Conservation (phyloP, 106 monocot species). For the Narthecium ossifragum region DNA sequence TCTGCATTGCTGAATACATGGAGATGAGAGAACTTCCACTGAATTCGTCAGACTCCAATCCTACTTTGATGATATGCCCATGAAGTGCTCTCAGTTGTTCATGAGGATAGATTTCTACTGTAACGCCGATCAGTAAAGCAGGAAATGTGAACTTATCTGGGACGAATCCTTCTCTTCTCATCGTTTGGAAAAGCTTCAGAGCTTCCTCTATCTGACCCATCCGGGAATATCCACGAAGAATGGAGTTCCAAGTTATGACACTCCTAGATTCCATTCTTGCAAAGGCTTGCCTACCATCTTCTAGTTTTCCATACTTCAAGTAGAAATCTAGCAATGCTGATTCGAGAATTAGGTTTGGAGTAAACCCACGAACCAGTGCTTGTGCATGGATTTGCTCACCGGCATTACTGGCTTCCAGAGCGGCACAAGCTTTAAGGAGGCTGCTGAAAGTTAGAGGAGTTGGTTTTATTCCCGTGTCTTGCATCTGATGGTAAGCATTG, state of each 20-base stretch:
- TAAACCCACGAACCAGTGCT: not conserved
- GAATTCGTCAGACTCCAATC: conserved; percentile 6
- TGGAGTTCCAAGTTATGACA: conserved; percentile 20
- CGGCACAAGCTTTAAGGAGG: conserved; percentile 19
- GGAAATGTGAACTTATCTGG: conserved; percentile 29
- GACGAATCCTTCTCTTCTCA: conserved; percentile 11
- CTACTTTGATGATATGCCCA: conserved; percentile 14
- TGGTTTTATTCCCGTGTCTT: not conserved
- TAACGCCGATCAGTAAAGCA: conserved; percentile 14
- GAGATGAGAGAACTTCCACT: conserved; percentile 18
- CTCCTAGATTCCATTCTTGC: conserved; percentile 17
- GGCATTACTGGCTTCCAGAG: not conserved
- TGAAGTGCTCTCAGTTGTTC: conserved; percentile 16
- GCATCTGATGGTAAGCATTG: conserved; percentile 12
- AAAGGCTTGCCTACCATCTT: conserved; percentile 6
- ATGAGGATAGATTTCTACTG: not conserved
- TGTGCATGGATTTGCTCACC: conserved; percentile 15
- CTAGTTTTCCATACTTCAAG: conserved; percentile 5
- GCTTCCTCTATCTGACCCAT: conserved; percentile 16
- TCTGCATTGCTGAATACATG: conserved; percentile 8
- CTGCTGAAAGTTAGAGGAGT: conserved; percentile 30
- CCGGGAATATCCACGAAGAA: conserved; percentile 25
- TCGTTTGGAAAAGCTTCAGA: conserved; percentile 7
- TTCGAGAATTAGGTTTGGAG: conserved; percentile 18
- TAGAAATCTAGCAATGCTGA: conserved; percentile 20